A percentile compares a stretch with the other conserved stretches of the same genome.
Conservation (phyloP, 148 eudicot genomes). For the Rhododendron molle region DNA sequence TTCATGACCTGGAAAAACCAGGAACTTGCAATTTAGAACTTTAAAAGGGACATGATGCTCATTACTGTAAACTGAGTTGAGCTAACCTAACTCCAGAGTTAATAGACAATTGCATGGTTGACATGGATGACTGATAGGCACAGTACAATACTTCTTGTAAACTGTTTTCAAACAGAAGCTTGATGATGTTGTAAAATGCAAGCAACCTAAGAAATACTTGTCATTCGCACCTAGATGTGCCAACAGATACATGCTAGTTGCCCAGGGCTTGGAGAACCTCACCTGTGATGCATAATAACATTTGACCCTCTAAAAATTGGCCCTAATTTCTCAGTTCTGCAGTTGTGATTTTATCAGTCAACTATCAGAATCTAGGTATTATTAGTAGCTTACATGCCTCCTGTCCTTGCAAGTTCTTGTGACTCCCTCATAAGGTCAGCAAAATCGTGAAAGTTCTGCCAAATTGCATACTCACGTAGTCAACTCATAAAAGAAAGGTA, state of each 20-base stretch:
- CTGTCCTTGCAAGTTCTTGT: background rate
- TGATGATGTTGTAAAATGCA: background rate
- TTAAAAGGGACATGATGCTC: background rate
- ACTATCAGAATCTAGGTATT: background rate
- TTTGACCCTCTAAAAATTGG: background rate
- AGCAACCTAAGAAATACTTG: background rate
- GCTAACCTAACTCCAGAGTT: background rate
- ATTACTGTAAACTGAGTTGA: background rate
- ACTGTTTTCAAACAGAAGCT: background rate
- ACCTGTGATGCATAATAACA: background rate
- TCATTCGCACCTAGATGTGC: background rate
- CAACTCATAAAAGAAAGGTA: background rate
- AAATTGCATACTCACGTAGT: background rate
- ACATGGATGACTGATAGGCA: constrained; percentile 1
- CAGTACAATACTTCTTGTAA: background rate
- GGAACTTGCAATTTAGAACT: background rate
- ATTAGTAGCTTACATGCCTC: background rate
- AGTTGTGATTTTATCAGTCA: background rate
- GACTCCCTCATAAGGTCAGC: background rate
- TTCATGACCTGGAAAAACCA: background rate
- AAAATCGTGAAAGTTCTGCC: background rate
- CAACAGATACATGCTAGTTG: background rate
- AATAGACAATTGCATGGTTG: background rate
- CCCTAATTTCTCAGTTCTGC: background rate
- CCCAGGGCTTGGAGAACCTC: background rate